Evolutionary conservation across 352 stramenopile genomes (phyloP), one percentile per base, ranked within the genome.

Genomic region (Peronospora tabacina): DNA sequence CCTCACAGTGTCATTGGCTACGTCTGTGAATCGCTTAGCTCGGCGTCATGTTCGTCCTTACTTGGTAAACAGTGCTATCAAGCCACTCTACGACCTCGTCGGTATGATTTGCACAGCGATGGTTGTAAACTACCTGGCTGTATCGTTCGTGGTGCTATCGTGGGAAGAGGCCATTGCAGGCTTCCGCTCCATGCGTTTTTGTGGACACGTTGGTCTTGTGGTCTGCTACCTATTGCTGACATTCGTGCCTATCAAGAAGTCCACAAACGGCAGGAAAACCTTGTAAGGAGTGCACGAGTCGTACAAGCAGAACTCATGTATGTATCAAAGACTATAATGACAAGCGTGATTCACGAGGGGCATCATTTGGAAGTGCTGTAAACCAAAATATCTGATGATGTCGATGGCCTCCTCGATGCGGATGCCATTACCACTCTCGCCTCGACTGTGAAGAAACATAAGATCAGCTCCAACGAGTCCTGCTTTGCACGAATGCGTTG

Each of bases 101-200:
- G 67, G 78, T 24, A 66, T 75, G 55, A 44, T 87, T 30, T 65
- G 54, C 42, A 89, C 78, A 15, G 50, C 66, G 20, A 53, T 87
- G 50, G 70, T 73, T 33, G 83, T 87, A 32, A 75, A 90, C 56
- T 90, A 87, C 52, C 53, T 90, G 40, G 77, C 68, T 1, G 63
- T 86, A 3, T 75, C 77, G n/a, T 88, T 88, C 47, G 66, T 81
- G 6, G 74, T 83, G 44, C 59, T 88, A 19, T 84, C 74, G 44
- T 86, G 70, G 74, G 53, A 75, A 34, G 57, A 82, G 1, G 63
- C 76, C 0, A 43, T 85, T 11, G 39, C 58, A 3, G 70, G 68
- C 11, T 86, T 81, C 38, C 55, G 56, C 34, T 68, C 67, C n/a
- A 72, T 85, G 68, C 58, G 68, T 52, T 88, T 83, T 39, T 55